Conservation (phyloP, 1,284 basidiomycete species). For the Leccinum pallidistipes region DNA sequence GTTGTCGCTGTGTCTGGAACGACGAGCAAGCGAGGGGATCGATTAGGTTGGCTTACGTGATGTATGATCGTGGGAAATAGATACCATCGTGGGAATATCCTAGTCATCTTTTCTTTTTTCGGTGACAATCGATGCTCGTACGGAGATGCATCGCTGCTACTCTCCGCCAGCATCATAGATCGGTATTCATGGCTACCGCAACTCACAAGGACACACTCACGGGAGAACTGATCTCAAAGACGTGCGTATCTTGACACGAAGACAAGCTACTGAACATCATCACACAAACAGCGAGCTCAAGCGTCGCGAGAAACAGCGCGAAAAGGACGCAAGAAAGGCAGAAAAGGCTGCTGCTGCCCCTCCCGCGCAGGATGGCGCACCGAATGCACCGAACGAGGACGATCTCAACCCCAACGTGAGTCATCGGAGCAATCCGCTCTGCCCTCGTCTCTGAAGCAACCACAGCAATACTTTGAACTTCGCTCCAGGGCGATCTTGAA, state of each 20-base stretch:
- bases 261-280: slow-evolving; percentile 30
- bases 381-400: slow-evolving; percentile 59
- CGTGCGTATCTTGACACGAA: slow-evolving; percentile 50
- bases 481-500: slow-evolving; percentile 87
- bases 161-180: slow-evolving; percentile 11
- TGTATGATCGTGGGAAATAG: slow-evolving; percentile 12
- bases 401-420: slow-evolving; percentile 83
- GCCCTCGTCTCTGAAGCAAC: background rate
- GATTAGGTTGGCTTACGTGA: slow-evolving; percentile 35
- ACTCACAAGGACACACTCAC: slow-evolving; percentile 85
- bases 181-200: slow-evolving; percentile 46
- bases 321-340: slow-evolving; percentile 85
- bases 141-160: slow-evolving; percentile 25
- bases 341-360: slow-evolving; percentile 62
- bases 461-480: slow-evolving; percentile 94
- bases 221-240: slow-evolving; percentile 94
- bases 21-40: slow-evolving; percentile 25
- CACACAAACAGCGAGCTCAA: slow-evolving; percentile 77
- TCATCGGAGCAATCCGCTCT: slow-evolving; percentile 10
- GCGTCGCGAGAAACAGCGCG: slow-evolving; percentile 83
- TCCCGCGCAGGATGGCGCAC: slow-evolving; percentile 36
- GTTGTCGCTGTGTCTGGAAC: slow-evolving; percentile 17
- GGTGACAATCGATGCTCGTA: slow-evolving; percentile 21
- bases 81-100: background rate
- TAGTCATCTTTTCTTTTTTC: slow-evolving; percentile 10